Evolutionary conservation across 371 early-diverging fungal genomes (phyloP).

Genomic region (Lichtheimia hyalospora): DNA sequence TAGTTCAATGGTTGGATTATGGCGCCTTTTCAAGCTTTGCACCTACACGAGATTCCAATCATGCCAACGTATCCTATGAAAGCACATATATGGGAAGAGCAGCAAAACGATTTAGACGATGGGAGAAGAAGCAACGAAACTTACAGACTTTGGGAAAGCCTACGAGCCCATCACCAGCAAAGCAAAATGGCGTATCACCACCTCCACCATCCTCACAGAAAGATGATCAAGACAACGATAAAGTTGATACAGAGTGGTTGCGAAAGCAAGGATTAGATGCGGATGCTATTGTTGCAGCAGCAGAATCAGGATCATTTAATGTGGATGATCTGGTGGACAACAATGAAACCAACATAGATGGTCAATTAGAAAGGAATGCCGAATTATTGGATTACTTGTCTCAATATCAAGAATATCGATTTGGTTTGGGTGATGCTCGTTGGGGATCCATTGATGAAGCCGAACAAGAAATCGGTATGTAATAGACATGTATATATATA

Average conservation of each 20-base stretch:
- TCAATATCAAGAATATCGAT: slow-evolving; percentile 38
- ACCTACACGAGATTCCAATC: slow-evolving; percentile 46
- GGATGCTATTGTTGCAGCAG: slow-evolving; percentile 25
- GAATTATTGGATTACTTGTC: slow-evolving; percentile 30
- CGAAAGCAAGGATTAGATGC: slow-evolving; percentile 38
- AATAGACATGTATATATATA: background rate
- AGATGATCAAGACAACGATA: slow-evolving; percentile 11
- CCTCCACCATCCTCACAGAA: background rate
- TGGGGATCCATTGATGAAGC: slow-evolving; percentile 25
- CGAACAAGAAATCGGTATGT: slow-evolving; percentile 32
- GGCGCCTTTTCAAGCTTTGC: slow-evolving; percentile 53
- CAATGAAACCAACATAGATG: slow-evolving; percentile 12
- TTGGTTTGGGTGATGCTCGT: slow-evolving; percentile 23
- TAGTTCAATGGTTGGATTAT: slow-evolving; percentile 55
- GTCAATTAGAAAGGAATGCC: slow-evolving; percentile 29
- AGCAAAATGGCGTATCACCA: background rate
- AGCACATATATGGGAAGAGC: slow-evolving; percentile 42
- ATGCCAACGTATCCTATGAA: slow-evolving; percentile 46
- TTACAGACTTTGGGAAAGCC: slow-evolving; percentile 10
- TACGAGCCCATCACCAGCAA: background rate
- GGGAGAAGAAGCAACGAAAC: slow-evolving; percentile 26
- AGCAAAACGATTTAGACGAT: slow-evolving; percentile 28
- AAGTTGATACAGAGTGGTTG: slow-evolving; percentile 40
- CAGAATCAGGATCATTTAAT: slow-evolving; percentile 14
- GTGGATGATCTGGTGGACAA: slow-evolving; percentile 12